These are phyloP conservation scores for Hermanozyma aechmeae DNA, from an alignment of 805 yeast species.

Conservation along the genomic window DNA sequence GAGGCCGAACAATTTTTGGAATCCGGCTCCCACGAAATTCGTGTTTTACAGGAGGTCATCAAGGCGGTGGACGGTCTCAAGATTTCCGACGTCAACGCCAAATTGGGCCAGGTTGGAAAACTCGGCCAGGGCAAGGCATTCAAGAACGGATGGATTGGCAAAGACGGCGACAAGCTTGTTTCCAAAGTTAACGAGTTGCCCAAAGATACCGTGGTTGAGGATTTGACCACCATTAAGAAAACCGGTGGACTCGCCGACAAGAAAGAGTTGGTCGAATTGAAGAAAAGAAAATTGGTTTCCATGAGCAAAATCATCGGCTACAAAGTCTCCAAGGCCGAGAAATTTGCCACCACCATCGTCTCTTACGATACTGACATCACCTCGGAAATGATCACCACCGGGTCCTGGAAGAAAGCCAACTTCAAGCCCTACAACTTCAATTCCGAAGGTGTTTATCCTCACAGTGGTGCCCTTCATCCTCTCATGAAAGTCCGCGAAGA, in stretches of 20 bases:
- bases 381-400: slow-evolving; percentile 78
- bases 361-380: slow-evolving; percentile 90
- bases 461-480: slow-evolving; percentile 93
- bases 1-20: slow-evolving; percentile 77
- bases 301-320: slow-evolving; percentile 69
- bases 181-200: slow-evolving; percentile 50
- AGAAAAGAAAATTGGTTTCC: slow-evolving; percentile 81
- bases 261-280: slow-evolving; percentile 73
- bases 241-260: slow-evolving; percentile 51
- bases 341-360: slow-evolving; percentile 73
- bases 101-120: slow-evolving; percentile 76
- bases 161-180: slow-evolving; percentile 74
- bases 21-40: slow-evolving; percentile 85
- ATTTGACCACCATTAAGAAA: slow-evolving; percentile 46
- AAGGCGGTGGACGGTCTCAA: slow-evolving; percentile 71
- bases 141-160: slow-evolving; percentile 92
- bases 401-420: slow-evolving; percentile 71
- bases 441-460: slow-evolving; percentile 84
- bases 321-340: slow-evolving; percentile 68
- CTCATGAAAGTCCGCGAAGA: slow-evolving; percentile 94
- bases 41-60: slow-evolving; percentile 67
- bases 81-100: slow-evolving; percentile 61
- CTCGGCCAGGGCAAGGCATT: slow-evolving; percentile 97
- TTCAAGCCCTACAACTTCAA: slow-evolving; percentile 95
- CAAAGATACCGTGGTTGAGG: slow-evolving; percentile 56